Base-by-base conservation (phyloP, 495 filamentous ascomycete species). In the Penicillium canariense region DNA sequence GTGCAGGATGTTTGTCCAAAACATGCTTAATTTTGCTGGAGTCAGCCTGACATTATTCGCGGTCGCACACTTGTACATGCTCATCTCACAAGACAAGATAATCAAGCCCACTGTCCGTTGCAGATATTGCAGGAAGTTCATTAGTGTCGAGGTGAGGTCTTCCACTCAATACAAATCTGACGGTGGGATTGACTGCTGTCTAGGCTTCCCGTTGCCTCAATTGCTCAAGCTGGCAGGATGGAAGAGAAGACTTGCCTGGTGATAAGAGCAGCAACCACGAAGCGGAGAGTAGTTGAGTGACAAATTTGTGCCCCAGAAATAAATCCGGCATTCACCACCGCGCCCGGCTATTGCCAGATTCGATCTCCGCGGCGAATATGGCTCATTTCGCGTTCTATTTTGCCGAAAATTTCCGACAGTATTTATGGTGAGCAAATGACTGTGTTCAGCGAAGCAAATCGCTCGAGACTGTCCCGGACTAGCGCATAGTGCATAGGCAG, bases 171-270 rank as follows among this genome's bases (percentile, higher is more conserved):
- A 44, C 9, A 26, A 12, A 0, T 1, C 15, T 18, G 14, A n/a
- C 1, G 9, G 5, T 2, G 14, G 23, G 22, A 47, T 36, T 58
- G 11, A 55, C 26, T 8, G 20, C 1, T 5, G 12, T 2, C 9
- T 40, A 88, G 84, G 82, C 84, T 15, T 62, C 68, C 43, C 77
- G 87, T 1, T 90, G 87, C 66, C 63, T 86, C 15, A 85, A 89
- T 55, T 90, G 87, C 63, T 88, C 85, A 5, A 88, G 83, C 55
- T 90, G 87, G 87, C 81, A 84, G 58, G 87, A 90, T 71, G 87
- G 86, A n/a, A 76, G 86, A 58, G 87, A 90, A 65, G 84, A 88
- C 48, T 35, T 59, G 39, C 48, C 54, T 15, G 53, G 53, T 4
- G 40, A 54, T 4, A 23, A 53, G 48, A 39, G 18, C 50, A 50